A percentile compares a stretch with the other conserved stretches of the same genome.
These are phyloP conservation scores for Chlorella variabilis DNA, from an alignment of 163 green algal species.

Conservation along the genomic window DNA sequence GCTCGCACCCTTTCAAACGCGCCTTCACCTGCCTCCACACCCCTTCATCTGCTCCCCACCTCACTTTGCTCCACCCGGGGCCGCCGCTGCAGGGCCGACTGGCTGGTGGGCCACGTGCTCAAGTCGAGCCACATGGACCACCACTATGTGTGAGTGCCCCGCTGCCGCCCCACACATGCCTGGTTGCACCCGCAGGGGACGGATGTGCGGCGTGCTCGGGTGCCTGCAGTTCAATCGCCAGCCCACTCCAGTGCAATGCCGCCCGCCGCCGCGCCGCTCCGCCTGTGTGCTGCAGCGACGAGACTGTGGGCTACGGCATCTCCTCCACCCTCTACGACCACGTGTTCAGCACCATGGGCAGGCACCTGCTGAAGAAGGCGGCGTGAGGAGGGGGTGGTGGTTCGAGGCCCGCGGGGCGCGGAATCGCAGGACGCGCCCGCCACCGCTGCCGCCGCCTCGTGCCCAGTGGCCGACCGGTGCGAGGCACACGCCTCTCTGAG, in stretches of 20 bases:
- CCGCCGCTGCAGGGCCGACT: constrained; percentile 31
- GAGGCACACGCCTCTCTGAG: no score
- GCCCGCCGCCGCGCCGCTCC: no score
- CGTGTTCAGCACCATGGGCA: constrained; percentile 57
- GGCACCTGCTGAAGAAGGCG: constrained; percentile 25
- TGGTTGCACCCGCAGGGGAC: neutral
- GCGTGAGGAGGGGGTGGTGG: neutral
- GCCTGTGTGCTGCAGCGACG: constrained; percentile 37
- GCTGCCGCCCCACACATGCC: neutral
- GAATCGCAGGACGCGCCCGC: no score
- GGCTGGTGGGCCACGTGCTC: constrained; percentile 46
- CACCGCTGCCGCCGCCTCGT: no score
- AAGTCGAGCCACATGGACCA: constrained; percentile 76
- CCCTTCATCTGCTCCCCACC: neutral
- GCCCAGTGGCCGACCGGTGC: no score
- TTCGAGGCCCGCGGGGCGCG: no score
- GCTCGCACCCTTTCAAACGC: no score
- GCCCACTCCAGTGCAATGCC: neutral
- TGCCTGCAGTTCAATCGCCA: no score
- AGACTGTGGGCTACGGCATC: constrained; percentile 68
- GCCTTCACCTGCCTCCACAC: no score
- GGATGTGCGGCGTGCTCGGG: no score
- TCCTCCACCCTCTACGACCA: constrained; percentile 69
- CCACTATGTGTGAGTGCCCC: constrained; percentile 67
- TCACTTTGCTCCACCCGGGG: no score